Conservation (phyloP, 148 eudicot genomes). For the Cornus controversa region DNA sequence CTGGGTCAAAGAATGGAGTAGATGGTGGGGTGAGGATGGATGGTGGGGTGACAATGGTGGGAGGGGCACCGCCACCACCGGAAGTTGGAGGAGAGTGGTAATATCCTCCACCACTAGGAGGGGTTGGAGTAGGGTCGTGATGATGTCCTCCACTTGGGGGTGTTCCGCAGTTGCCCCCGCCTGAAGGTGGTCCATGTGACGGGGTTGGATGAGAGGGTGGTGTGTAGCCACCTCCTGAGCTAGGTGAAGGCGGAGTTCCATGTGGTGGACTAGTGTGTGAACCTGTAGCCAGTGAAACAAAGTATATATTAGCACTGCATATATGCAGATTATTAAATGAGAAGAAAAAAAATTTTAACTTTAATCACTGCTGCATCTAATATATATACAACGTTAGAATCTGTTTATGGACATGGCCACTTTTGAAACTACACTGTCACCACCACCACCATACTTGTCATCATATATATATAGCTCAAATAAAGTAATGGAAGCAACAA, state of each 20-base stretch:
- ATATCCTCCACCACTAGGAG: slow-evolving; percentile 29
- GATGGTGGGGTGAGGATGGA: slow-evolving; percentile 25
- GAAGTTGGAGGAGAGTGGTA: slow-evolving; percentile 27
- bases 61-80: slow-evolving; percentile 19
- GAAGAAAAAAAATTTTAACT: too few species aligned
- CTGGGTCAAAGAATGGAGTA: slow-evolving; percentile 31
- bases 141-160: slow-evolving; percentile 42
- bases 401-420: too few species aligned
- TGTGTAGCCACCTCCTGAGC: slow-evolving; percentile 11
- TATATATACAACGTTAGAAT: too few species aligned
- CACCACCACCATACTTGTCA: too few species aligned
- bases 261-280: slow-evolving; percentile 24
- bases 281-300: slow-evolving; percentile 17
- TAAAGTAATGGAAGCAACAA: too few species aligned
- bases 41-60: slow-evolving; percentile 14
- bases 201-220: slow-evolving; percentile 3
- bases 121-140: slow-evolving; percentile 34
- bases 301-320: background rate
- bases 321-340: too few species aligned
- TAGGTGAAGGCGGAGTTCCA: slow-evolving; percentile 14
- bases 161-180: slow-evolving; percentile 19
- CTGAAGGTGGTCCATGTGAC: background rate
- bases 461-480: too few species aligned
- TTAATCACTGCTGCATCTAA: background rate
- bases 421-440: too few species aligned